These are phyloP conservation scores for Saussurea involucrata DNA, from an alignment of 129 eudicot genomes.

Conservation along the genomic window DNA sequence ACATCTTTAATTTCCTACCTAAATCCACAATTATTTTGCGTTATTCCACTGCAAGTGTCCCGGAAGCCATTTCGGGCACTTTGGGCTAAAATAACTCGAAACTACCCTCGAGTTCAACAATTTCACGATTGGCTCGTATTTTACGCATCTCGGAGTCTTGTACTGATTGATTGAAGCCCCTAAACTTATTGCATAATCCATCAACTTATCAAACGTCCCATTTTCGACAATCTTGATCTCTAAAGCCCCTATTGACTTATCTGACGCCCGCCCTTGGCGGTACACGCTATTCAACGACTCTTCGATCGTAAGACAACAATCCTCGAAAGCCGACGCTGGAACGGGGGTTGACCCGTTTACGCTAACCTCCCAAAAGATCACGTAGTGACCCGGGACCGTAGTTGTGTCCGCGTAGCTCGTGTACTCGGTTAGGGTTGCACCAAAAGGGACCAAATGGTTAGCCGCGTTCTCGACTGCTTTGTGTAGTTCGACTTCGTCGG, in stretches of 20 bases:
- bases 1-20: constrained; percentile 14
- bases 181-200: constrained; percentile 54
- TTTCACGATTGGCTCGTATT: constrained; percentile 34
- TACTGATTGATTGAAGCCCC: constrained; percentile 72
- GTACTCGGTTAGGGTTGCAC: constrained; percentile 44
- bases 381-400: constrained; percentile 61
- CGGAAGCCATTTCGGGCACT: constrained; percentile 61
- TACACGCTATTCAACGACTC: constrained; percentile 61
- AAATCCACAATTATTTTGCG: constrained; percentile 18
- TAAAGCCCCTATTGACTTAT: constrained; percentile 57
- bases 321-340: constrained; percentile 42
- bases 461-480: constrained; percentile 47
- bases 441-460: constrained; percentile 29
- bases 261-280: constrained; percentile 50
- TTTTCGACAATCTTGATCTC: constrained; percentile 57
- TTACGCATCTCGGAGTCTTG: constrained; percentile 69
- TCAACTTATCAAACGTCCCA: constrained; percentile 72
- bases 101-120: constrained; percentile 48
- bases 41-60: constrained; percentile 58
- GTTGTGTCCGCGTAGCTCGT: constrained; percentile 58
- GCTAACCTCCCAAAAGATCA: constrained; percentile 54
- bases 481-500: constrained; percentile 58
- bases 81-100: constrained; percentile 48
- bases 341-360: constrained; percentile 10
- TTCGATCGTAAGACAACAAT: constrained; percentile 48